Base-by-base conservation (phyloP, 352 stramenopile genomes). In the Phytophthora sp. region DNA sequence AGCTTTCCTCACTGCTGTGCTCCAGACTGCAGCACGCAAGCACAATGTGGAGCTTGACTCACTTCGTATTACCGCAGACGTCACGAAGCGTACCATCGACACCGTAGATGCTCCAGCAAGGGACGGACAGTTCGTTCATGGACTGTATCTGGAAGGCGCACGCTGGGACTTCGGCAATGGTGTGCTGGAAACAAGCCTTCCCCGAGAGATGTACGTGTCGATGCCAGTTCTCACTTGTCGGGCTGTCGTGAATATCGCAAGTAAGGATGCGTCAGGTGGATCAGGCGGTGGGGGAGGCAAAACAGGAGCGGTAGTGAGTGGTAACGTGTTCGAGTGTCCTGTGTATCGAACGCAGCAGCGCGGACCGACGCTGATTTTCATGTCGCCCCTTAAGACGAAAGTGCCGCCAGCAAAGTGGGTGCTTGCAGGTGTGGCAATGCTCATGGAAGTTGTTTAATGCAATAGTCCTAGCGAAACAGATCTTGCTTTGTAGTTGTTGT, bases 171-270 rank as follows among this genome's bases (percentile, higher is more conserved):
- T 94, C 2, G 68, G 77, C 13, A 88, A 81, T 52, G 83, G 87
- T 17, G 84, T 91, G 27, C 76, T 98, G 23, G 89, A 96, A 44
- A 69, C 61, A 26, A 93, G 86, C 45, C 37, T 82, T 27, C 89
- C 93, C 0, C 93, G 96, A 74, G 92, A 98, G 62, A 95, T 98
- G 78, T 92, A 95, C 71, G 91, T 90, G 21, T 13, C 55, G 1
- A 97, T 98, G 92, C 93, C 94, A 5, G 91, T 98, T 20, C 92
- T 98, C 43, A 97, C 95, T 50, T 93, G 77, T 50, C 85, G 91
- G 20, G 91, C 89, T 3, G 70, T 92, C 10, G 69, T 92, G 5
- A 67, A 65, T 9, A 54, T 72, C 2, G 61, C 53, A 3, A 71
- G 60, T 41, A 88, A 84, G 35, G 78, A 84, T 18, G 8, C 69